phyloP scores from a whole-genome alignment of 1,284 basidiomycete species.

The Boletus smithii region DNA sequence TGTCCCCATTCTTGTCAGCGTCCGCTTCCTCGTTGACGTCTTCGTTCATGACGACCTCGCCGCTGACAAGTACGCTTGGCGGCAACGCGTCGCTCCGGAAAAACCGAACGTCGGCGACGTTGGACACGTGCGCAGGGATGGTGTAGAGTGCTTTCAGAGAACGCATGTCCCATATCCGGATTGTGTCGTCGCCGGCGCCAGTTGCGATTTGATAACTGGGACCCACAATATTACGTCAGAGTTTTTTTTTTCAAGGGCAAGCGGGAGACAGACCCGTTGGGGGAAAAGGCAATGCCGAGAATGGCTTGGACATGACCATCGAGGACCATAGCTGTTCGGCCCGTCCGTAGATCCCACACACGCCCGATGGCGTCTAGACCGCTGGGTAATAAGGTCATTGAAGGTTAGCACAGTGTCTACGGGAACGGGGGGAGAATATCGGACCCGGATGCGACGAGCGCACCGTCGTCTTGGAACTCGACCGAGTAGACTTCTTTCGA shows the following conservation, averaged over 20 bases:
- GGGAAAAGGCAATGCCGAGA: slow-evolving; percentile 88
- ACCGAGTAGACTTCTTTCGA: slow-evolving; percentile 95
- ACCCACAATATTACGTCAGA: slow-evolving; percentile 16
- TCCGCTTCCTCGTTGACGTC: slow-evolving; percentile 21
- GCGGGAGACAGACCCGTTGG: slow-evolving; percentile 73
- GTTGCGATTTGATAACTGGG: slow-evolving; percentile 93
- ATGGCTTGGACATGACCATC: slow-evolving; percentile 97
- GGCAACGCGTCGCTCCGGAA: slow-evolving; percentile 60
- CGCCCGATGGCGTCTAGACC: slow-evolving; percentile 96
- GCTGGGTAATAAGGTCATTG: slow-evolving; percentile 44
- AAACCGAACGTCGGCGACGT: slow-evolving; percentile 93
- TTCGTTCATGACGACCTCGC: slow-evolving; percentile 39
- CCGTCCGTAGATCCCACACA: slow-evolving; percentile 95
- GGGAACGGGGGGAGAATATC: not conserved
- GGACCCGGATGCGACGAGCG: slow-evolving; percentile 88
- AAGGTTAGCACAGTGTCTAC: not conserved
- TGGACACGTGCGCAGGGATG: slow-evolving; percentile 93
- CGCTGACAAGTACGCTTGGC: slow-evolving; percentile 29
- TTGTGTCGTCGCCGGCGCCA: slow-evolving; percentile 94
- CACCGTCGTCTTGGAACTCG: slow-evolving; percentile 94
- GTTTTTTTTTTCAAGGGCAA: slow-evolving; percentile 8
- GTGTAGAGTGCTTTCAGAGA: slow-evolving; percentile 90
- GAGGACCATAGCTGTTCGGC: slow-evolving; percentile 95
- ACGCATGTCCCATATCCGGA: slow-evolving; percentile 98
- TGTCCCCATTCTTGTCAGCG: slow-evolving; percentile 31